Evolutionary conservation across 129 eudicot species (phyloP).

Genomic region (Lactuca saligna): DNA sequence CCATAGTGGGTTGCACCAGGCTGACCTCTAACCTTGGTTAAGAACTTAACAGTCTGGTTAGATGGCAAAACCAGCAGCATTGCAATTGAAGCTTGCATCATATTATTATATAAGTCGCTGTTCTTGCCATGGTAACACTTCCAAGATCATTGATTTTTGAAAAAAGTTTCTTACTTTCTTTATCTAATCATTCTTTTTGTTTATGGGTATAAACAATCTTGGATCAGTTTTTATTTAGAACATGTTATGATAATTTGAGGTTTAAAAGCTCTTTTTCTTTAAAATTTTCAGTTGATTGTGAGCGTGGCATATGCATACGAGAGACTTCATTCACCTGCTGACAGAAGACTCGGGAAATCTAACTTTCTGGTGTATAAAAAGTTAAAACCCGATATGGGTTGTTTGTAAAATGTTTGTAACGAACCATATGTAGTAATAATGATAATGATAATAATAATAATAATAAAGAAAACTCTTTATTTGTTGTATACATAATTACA

Average conservation of each 20-base stretch:
- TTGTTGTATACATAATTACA: background rate
- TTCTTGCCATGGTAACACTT: slow-evolving; percentile 23
- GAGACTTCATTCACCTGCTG: slow-evolving; percentile 13
- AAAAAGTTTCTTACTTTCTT: slow-evolving; percentile 8
- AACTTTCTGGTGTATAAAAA: background rate
- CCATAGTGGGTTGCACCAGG: slow-evolving; percentile 16
- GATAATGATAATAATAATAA: background rate
- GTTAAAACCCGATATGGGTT: background rate
- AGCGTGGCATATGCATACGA: background rate
- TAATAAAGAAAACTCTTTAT: background rate
- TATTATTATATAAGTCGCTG: slow-evolving; percentile 1
- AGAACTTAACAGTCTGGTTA: slow-evolving; percentile 6
- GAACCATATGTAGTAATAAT: slow-evolving; percentile 14
- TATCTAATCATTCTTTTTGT: slow-evolving; percentile 18
- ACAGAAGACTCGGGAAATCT: background rate
- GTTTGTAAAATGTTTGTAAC: background rate
- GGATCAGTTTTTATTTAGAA: slow-evolving; percentile 20
- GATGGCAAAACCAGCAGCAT: background rate
- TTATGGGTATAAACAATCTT: slow-evolving; percentile 20
- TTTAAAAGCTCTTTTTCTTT: slow-evolving; percentile 4
- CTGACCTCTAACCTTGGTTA: slow-evolving; percentile 11
- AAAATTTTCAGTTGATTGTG: slow-evolving; percentile 17
- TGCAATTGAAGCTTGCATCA: slow-evolving; percentile 15
- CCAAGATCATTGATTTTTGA: background rate
- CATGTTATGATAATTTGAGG: background rate